Percentiles rank a stretch among this genome's conserved stretches.
Conservation (phyloP, 2,329 filamentous ascomycete genomes). For the Monosporascus sp. region DNA sequence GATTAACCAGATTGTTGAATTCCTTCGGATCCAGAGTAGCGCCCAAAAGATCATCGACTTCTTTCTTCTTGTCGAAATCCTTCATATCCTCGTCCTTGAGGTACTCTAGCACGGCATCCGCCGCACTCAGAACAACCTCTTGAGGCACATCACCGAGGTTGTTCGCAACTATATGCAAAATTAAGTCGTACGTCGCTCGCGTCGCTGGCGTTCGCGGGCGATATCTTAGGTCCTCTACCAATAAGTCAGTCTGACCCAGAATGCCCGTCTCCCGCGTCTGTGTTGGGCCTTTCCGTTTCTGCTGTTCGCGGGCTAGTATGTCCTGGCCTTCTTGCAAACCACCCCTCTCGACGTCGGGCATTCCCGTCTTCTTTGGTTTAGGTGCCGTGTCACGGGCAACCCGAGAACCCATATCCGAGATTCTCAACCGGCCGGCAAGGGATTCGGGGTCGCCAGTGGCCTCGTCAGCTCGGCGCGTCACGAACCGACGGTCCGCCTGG, state of each 20-base stretch:
- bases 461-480: conserved; percentile 88
- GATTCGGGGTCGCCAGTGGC: conserved; percentile 96
- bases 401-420: conserved; percentile 88
- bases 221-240: conserved; percentile 89
- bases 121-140: conserved; percentile 86
- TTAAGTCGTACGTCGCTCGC: conserved; percentile 87
- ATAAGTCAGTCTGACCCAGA: conserved; percentile 74
- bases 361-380: conserved; percentile 70
- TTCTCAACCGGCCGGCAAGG: conserved; percentile 85
- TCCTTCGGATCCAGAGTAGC: conserved; percentile 75
- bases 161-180: conserved; percentile 82
- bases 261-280: conserved; percentile 71
- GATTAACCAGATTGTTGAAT: conserved; percentile 93
- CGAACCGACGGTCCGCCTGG: conserved; percentile 96
- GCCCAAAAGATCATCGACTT: conserved; percentile 91
- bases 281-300: conserved; percentile 72
- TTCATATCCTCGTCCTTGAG: conserved; percentile 94
- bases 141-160: conserved; percentile 90
- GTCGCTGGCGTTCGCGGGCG: conserved; percentile 87
- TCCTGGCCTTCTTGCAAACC: conserved; percentile 75
- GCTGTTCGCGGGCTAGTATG: conserved; percentile 76
- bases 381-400: conserved; percentile 75
- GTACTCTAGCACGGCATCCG: conserved; percentile 84
- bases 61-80: conserved; percentile 97
- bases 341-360: conserved; percentile 69